Evolutionary conservation across 345 rosid genomes (phyloP).

Genomic region (Bruguiera parviflora): DNA sequence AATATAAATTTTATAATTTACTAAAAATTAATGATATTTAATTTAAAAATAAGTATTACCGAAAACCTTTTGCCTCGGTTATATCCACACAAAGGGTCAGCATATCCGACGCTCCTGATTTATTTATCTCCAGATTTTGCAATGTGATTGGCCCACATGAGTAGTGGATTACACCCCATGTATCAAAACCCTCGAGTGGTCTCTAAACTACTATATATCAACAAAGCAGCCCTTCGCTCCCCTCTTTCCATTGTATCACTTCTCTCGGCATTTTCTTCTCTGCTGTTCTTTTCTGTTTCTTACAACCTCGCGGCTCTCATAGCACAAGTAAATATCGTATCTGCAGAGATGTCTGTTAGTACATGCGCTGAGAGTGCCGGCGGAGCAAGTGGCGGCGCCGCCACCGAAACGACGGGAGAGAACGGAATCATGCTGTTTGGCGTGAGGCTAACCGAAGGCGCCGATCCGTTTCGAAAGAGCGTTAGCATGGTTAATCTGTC

Average conservation of each 20-base stretch:
- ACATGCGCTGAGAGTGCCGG: constrained; percentile 35
- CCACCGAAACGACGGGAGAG: constrained; percentile 20
- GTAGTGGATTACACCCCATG: too few relatives aligned
- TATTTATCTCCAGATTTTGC: not conserved
- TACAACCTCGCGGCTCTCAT: not conserved
- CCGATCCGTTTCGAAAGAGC: constrained; percentile 52
- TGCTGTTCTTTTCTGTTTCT: not conserved
- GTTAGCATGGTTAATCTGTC: constrained; percentile 67
- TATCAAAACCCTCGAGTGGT: too few relatives aligned
- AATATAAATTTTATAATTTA: too few relatives aligned
- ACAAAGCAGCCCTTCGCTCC: constrained; percentile 2
- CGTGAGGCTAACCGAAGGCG: constrained; percentile 53
- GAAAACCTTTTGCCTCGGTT: constrained; percentile 9
- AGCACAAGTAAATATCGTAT: too few relatives aligned
- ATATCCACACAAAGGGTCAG: constrained; percentile 4
- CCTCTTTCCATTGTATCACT: not conserved
- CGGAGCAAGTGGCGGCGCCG: constrained; percentile 7
- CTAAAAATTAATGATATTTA: too few relatives aligned
- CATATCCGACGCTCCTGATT: constrained; percentile 22
- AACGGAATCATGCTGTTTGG: constrained; percentile 72
- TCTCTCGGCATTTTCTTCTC: not conserved
- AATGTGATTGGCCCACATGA: too few relatives aligned
- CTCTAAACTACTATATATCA: not conserved
- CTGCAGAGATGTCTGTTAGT: constrained; percentile 18
- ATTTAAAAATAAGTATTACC: not conserved